Evolutionary conservation across 2,329 filamentous ascomycete species (phyloP).

Genomic region (Ophiostoma quercus): DNA sequence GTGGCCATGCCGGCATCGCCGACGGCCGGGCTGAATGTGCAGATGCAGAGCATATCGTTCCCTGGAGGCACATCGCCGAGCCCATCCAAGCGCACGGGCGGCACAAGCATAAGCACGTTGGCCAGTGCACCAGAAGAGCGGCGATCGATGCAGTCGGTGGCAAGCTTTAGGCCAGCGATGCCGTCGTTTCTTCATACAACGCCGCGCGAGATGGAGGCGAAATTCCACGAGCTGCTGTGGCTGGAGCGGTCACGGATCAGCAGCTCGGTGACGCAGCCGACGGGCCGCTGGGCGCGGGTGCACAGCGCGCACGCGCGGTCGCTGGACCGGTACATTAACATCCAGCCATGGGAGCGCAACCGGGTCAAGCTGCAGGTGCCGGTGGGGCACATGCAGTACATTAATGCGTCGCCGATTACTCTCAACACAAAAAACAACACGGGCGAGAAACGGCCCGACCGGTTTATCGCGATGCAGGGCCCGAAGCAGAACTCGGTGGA

Average conservation of each 20-base stretch:
- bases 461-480: slow-evolving; percentile 91
- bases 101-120: not conserved
- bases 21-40: slow-evolving; percentile 15
- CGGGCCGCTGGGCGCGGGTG: slow-evolving; percentile 47
- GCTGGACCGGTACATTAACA: slow-evolving; percentile 83
- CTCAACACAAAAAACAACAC: slow-evolving; percentile 36
- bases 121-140: not conserved
- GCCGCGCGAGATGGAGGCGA: slow-evolving; percentile 44
- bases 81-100: slow-evolving; percentile 1
- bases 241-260: slow-evolving; percentile 47
- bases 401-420: slow-evolving; percentile 71
- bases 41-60: slow-evolving; percentile 19
- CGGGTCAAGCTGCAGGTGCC: slow-evolving; percentile 76
- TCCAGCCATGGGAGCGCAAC: slow-evolving; percentile 84
- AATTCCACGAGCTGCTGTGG: slow-evolving; percentile 51
- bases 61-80: slow-evolving; percentile 7
- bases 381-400: slow-evolving; percentile 67
- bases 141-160: slow-evolving; percentile 14
- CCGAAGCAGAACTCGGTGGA: slow-evolving; percentile 70
- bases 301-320: slow-evolving; percentile 48
- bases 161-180: slow-evolving; percentile 31
- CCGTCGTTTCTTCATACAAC: slow-evolving; percentile 24
- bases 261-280: slow-evolving; percentile 38
- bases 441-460: slow-evolving; percentile 36
- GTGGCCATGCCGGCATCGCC: slow-evolving; percentile 26